Percentiles rank a stretch among this genome's conserved stretches.
phyloP scores from a whole-genome alignment of 768 basidiomycete species.

The Suillus placidus region DNA sequence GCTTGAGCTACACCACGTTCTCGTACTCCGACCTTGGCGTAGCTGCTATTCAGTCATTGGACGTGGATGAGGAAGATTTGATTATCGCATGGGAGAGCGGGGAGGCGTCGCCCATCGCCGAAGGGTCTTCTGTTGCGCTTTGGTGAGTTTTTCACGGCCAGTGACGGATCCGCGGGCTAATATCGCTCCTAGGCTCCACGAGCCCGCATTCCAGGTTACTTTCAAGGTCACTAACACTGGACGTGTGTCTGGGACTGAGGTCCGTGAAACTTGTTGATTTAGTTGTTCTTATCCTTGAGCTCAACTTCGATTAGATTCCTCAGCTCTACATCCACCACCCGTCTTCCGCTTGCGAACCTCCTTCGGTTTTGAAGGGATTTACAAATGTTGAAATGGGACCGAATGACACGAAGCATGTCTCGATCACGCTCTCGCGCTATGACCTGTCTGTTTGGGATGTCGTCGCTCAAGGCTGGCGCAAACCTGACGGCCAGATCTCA shows the following conservation, averaged over 20 bases:
- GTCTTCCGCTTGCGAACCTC: slow-evolving; percentile 59
- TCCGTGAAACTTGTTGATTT: slow-evolving; percentile 8
- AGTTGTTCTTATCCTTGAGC: slow-evolving; percentile 4
- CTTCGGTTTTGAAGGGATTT: slow-evolving; percentile 67
- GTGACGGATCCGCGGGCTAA: background rate
- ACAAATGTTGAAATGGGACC: slow-evolving; percentile 50
- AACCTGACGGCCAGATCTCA: slow-evolving; percentile 9
- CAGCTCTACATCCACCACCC: slow-evolving; percentile 73
- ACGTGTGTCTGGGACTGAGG: slow-evolving; percentile 33
- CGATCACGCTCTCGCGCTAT: slow-evolving; percentile 59
- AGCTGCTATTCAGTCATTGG: slow-evolving; percentile 40
- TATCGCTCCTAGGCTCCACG: slow-evolving; percentile 27
- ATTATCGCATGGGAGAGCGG: slow-evolving; percentile 57
- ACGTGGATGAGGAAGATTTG: slow-evolving; percentile 25
- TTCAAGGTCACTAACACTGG: slow-evolving; percentile 44
- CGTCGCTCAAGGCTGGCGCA: slow-evolving; percentile 61
- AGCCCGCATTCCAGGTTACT: slow-evolving; percentile 30
- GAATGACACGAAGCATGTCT: slow-evolving; percentile 46
- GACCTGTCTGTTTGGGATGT: slow-evolving; percentile 74
- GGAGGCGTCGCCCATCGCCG: slow-evolving; percentile 47
- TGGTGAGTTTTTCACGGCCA: slow-evolving; percentile 45
- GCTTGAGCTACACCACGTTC: slow-evolving; percentile 48
- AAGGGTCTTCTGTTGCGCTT: slow-evolving; percentile 59
- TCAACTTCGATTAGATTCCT: slow-evolving; percentile 47
- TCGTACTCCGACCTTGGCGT: slow-evolving; percentile 36